phyloP scores from a whole-genome alignment of 1,139 yeast genomes.

The Debaryomyces sp. region DNA sequence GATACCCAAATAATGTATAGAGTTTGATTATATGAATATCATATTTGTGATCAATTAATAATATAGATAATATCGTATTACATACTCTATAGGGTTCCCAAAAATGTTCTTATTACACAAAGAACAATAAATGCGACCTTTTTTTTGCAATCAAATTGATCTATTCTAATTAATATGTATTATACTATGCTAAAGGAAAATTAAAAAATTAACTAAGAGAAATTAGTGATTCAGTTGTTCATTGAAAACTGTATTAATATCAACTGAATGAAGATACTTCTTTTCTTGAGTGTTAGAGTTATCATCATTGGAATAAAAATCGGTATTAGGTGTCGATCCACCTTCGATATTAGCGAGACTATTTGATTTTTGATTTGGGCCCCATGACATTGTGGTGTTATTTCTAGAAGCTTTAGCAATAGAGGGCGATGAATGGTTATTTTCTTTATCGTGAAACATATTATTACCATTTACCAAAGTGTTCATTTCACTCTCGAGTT shows the following conservation, averaged over 20 bases:
- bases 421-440: constrained; percentile 30
- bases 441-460: constrained; percentile 5
- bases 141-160: constrained; percentile 14
- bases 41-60: neutral
- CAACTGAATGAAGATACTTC: constrained; percentile 2
- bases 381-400: constrained; percentile 43
- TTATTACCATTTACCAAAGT: constrained; percentile 16
- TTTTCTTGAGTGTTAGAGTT: constrained; percentile 5
- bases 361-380: constrained; percentile 16
- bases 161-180: neutral
- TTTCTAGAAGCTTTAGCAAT: constrained; percentile 36
- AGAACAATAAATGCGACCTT: neutral
- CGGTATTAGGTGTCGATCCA: constrained; percentile 37
- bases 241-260: constrained; percentile 1
- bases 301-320: constrained; percentile 36
- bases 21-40: neutral
- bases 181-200: neutral
- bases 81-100: too few relatives aligned
- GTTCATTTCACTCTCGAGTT: constrained; percentile 23
- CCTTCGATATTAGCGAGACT: constrained; percentile 21
- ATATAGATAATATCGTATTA: neutral
- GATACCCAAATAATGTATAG: neutral
- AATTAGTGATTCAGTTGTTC: neutral
- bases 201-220: neutral
- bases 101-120: neutral